phyloP scores from a whole-genome alignment of 2,329 filamentous ascomycete genomes.

The Claviceps fusiformis region DNA sequence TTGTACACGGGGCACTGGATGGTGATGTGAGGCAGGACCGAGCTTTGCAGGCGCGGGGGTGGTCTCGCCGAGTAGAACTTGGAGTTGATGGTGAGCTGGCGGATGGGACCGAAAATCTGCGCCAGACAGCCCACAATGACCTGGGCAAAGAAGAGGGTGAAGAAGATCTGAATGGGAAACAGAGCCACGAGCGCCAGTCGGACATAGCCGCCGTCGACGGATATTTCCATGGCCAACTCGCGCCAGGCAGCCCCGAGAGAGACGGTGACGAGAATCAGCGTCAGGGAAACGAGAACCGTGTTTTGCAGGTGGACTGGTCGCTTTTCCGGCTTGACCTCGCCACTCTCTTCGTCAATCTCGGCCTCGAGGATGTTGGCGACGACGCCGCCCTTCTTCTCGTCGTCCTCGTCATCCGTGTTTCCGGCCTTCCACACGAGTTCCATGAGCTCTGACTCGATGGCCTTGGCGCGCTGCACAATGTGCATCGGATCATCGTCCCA shows the following conservation, averaged over 20 bases:
- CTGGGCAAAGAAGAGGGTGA: constrained; percentile 69
- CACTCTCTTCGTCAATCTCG: constrained; percentile 60
- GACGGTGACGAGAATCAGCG: constrained; percentile 49
- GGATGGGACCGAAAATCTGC: constrained; percentile 63
- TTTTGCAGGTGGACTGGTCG: constrained; percentile 58
- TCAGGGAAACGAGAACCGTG: constrained; percentile 52
- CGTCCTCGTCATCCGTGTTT: constrained; percentile 37
- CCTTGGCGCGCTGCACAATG: constrained; percentile 53
- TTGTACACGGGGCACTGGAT: constrained; percentile 86
- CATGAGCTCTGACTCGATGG: constrained; percentile 66
- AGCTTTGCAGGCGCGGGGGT: constrained; percentile 44
- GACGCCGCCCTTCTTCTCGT: constrained; percentile 31
- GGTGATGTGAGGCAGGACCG: constrained; percentile 56
- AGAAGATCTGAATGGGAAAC: constrained; percentile 62
- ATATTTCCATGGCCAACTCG: constrained; percentile 53
- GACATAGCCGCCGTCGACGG: constrained; percentile 47
- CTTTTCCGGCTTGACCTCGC: constrained; percentile 48
- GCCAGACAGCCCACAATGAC: constrained; percentile 64
- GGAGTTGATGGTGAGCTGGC: constrained; percentile 61
- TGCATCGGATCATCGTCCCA: constrained; percentile 73
- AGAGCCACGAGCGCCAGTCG: constrained; percentile 53
- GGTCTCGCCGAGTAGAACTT: constrained; percentile 69
- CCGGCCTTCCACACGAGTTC: constrained; percentile 59
- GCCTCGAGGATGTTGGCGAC: constrained; percentile 27
- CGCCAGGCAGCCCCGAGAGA: constrained; percentile 59